Conservation (phyloP, 2,329 filamentous ascomycete genomes). For the Metarhizium sp. region DNA sequence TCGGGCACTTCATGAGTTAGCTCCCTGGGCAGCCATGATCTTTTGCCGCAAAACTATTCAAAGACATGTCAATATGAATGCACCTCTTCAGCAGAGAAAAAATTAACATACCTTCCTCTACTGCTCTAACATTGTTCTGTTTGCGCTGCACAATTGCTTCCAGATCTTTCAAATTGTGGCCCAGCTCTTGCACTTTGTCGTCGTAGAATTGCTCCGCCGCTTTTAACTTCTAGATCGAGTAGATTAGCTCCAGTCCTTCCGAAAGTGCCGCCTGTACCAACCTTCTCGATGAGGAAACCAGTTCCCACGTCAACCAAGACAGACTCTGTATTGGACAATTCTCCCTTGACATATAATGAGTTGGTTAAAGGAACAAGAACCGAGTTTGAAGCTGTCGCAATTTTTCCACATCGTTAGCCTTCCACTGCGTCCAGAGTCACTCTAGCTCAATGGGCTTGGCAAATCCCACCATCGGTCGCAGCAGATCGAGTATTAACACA, state of each 20-base stretch:
- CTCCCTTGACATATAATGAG: constrained; percentile 86
- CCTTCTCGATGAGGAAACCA: constrained; percentile 92
- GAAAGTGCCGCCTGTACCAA: constrained; percentile 17
- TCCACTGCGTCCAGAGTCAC: neutral
- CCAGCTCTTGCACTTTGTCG: constrained; percentile 43
- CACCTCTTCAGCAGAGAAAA: neutral
- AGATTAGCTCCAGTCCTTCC: constrained; percentile 4
- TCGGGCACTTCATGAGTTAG: constrained; percentile 8
- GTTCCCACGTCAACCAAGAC: constrained; percentile 91
- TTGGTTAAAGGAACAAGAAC: constrained; percentile 92
- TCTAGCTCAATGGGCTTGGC: neutral
- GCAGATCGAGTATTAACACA: constrained; percentile 50
- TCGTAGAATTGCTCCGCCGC: constrained; percentile 49
- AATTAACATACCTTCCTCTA: constrained; percentile 66
- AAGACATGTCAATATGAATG: neutral
- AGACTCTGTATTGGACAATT: constrained; percentile 60
- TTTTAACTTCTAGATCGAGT: constrained; percentile 34
- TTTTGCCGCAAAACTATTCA: constrained; percentile 28
- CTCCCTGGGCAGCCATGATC: constrained; percentile 28
- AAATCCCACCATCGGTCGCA: constrained; percentile 19
- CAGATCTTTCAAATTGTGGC: constrained; percentile 44
- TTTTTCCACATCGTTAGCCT: neutral
- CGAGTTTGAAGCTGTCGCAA: constrained; percentile 27
- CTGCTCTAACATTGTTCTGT: constrained; percentile 71
- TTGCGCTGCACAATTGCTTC: constrained; percentile 57